Percentiles rank a stretch among this genome's conserved stretches.
phyloP scores from a whole-genome alignment of 306 rosid genomes.

The Alnus glutinosa region DNA sequence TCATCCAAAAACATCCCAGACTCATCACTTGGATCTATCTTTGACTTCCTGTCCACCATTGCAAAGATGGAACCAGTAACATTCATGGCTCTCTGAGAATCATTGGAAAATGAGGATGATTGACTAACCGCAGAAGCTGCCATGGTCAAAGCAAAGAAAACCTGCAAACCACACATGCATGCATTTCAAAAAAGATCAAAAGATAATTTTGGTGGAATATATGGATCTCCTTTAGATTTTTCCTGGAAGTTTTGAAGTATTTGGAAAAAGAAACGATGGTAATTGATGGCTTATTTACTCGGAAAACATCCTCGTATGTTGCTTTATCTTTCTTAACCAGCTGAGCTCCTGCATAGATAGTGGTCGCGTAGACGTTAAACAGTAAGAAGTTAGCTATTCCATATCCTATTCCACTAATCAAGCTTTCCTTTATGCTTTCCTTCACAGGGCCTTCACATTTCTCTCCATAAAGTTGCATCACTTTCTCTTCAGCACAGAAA shows the following conservation, averaged over 20 bases:
- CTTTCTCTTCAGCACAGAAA: conserved; percentile 87
- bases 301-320: conserved; percentile 60
- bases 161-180: conserved; percentile 44
- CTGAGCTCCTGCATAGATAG: conserved; percentile 80
- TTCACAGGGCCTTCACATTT: conserved; percentile 83
- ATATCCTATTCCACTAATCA: conserved; percentile 83
- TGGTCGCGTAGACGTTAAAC: conserved; percentile 63
- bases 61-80: conserved; percentile 66
- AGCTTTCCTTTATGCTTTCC: conserved; percentile 67
- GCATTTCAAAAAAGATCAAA: background rate
- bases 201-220: background rate
- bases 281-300: conserved; percentile 35
- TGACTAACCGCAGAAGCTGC: conserved; percentile 74
- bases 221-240: background rate
- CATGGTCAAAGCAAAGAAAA: conserved; percentile 83
- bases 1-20: conserved; percentile 57
- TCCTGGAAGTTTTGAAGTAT: background rate
- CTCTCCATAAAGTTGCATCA: conserved; percentile 70
- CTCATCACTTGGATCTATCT: conserved; percentile 63
- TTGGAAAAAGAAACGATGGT: background rate
- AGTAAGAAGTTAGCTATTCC: conserved; percentile 72
- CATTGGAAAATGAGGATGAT: conserved; percentile 55
- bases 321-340: conserved; percentile 50
- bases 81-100: conserved; percentile 58
- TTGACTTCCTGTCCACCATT: conserved; percentile 55